These are phyloP conservation scores for Pseudocercospora macadamiae DNA, from an alignment of 2,329 filamentous ascomycete genomes.

Conservation along the genomic window DNA sequence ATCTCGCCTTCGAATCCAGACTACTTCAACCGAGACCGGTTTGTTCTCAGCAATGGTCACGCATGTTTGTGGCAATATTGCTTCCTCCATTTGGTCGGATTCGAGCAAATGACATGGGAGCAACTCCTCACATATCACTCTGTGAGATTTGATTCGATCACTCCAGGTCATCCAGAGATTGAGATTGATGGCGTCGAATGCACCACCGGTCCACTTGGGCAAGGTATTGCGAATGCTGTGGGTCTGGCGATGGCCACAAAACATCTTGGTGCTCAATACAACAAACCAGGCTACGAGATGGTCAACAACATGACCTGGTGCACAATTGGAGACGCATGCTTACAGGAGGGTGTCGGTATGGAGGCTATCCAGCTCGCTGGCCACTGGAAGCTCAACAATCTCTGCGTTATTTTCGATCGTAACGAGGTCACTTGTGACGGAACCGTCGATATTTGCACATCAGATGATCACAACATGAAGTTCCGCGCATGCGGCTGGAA, in stretches of 20 bases:
- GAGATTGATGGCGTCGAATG: constrained; percentile 62
- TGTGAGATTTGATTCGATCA: constrained; percentile 51
- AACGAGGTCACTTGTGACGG: constrained; percentile 64
- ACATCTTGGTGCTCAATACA: constrained; percentile 59
- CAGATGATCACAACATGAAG: constrained; percentile 61
- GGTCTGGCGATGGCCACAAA: constrained; percentile 63
- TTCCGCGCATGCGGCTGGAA: constrained; percentile 61
- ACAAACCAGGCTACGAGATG: constrained; percentile 52
- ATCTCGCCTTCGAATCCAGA: constrained; percentile 59
- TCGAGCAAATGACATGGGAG: constrained; percentile 59
- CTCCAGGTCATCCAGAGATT: constrained; percentile 57
- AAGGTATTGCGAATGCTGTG: constrained; percentile 62
- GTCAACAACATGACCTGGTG: constrained; percentile 59
- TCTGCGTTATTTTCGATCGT: constrained; percentile 62
- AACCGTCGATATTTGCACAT: constrained; percentile 54
- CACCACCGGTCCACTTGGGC: constrained; percentile 62
- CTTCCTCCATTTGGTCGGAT: constrained; percentile 56
- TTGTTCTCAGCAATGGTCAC: constrained; percentile 65
- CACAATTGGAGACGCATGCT: constrained; percentile 61
- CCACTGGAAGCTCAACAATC: constrained; percentile 59
- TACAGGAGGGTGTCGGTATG: constrained; percentile 62
- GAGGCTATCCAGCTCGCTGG: constrained; percentile 62
- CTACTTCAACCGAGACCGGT: constrained; percentile 65
- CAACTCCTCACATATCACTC: constrained; percentile 60
- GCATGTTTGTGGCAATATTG: constrained; percentile 60